Evolutionary conservation across 805 yeast species (phyloP).

Genomic region (Cyberlindnera samutprakarnensis): DNA sequence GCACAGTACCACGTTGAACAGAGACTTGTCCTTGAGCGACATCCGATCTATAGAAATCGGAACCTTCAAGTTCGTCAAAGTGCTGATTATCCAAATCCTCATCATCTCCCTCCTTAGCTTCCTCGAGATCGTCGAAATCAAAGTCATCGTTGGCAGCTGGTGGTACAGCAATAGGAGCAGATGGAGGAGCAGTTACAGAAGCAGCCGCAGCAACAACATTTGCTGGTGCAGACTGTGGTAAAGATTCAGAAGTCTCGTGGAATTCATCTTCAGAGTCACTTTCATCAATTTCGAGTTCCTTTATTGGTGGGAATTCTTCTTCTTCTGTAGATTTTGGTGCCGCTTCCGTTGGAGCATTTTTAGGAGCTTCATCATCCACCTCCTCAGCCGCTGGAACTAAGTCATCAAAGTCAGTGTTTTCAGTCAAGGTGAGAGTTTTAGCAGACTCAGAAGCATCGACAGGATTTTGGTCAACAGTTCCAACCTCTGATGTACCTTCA

Average conservation of each 20-base stretch:
- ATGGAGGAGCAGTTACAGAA: constrained; percentile 4
- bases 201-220: constrained; percentile 10
- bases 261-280: constrained; percentile 12
- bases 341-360: background rate
- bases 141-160: constrained; percentile 23
- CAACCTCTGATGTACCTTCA: constrained; percentile 1
- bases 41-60: constrained; percentile 17
- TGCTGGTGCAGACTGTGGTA: constrained; percentile 5
- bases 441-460: constrained; percentile 1
- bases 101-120: constrained; percentile 29
- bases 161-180: constrained; percentile 1
- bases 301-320: constrained; percentile 36
- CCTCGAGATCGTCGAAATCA: constrained; percentile 37
- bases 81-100: constrained; percentile 20
- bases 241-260: constrained; percentile 13
- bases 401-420: constrained; percentile 1
- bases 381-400: constrained; percentile 1
- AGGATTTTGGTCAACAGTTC: background rate
- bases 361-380: constrained; percentile 8
- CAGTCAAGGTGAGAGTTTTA: background rate
- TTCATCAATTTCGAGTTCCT: constrained; percentile 11
- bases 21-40: no score
- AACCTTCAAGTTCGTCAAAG: constrained; percentile 17
- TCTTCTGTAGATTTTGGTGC: constrained; percentile 16
- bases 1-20: no score